Evolutionary conservation across 495 filamentous ascomycete species (phyloP).

Genomic region (Annulohypoxylon nitens): DNA sequence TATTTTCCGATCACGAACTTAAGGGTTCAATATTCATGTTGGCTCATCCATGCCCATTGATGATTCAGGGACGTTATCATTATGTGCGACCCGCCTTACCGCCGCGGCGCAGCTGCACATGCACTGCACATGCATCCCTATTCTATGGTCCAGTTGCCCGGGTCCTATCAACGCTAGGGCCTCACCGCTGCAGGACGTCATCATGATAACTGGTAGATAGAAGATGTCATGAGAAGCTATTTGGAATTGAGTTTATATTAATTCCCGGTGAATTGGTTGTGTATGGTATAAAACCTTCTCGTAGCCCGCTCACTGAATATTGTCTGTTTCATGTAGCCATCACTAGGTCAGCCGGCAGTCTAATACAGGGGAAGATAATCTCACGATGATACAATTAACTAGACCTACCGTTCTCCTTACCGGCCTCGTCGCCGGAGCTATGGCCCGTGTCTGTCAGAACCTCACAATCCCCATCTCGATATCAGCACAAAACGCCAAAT

Average conservation of each 20-base stretch:
- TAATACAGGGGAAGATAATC: not conserved
- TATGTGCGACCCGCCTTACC: slow-evolving; percentile 9
- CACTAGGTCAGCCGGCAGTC: not conserved
- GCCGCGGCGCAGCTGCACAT: slow-evolving; percentile 18
- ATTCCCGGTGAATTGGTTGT: not conserved
- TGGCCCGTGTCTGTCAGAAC: slow-evolving; percentile 53
- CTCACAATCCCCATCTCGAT: slow-evolving; percentile 56
- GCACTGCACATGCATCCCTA: not conserved
- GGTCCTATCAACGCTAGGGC: slow-evolving; percentile 1
- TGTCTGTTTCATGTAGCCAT: not conserved
- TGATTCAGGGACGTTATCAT: slow-evolving; percentile 7
- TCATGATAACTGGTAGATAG: slow-evolving; percentile 6
- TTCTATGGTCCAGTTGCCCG: slow-evolving; percentile 7
- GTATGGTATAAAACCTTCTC: slow-evolving; percentile 4
- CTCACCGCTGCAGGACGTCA: slow-evolving; percentile 19
- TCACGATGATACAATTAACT: slow-evolving; percentile 24
- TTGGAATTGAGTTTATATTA: slow-evolving; percentile 8
- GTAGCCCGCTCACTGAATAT: not conserved
- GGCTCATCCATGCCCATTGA: not conserved
- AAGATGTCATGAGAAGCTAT: slow-evolving; percentile 1
- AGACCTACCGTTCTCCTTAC: slow-evolving; percentile 3
- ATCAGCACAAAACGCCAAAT: slow-evolving; percentile 52
- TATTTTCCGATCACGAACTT: not conserved
- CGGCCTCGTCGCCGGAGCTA: too few relatives aligned
- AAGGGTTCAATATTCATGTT: slow-evolving; percentile 11